Evolutionary conservation across 2,329 filamentous ascomycete species (phyloP), one percentile per base, ranked within the genome.

Genomic region (Colletotrichum sp.): DNA sequence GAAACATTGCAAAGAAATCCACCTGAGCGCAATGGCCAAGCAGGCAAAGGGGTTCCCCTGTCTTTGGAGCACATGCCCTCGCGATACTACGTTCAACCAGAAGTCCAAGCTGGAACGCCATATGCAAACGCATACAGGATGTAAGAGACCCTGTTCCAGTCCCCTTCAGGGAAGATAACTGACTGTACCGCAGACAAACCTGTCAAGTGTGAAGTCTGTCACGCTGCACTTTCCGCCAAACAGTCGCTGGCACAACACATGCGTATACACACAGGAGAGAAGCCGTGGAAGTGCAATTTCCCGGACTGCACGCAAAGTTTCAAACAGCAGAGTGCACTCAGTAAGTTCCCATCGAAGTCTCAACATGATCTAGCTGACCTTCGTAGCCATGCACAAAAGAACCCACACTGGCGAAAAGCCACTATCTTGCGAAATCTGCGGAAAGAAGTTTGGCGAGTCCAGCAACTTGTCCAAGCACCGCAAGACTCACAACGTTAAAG

Each of bases 171-270:
- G 36, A 48, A 80, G 78, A 82, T 77, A 74, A 77, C 79, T 83
- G 75, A 82, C 69, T 13, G 9, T 13, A n/a, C 24, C 66, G 2
- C 67, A 93, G 92, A 88, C 80, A 93, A 93, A 82, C 90, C 91
- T 8, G 91, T 90, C 72, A 84, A 86, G 60, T 93, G 92, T 77
- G 80, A 85, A 3, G 85, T 87, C 24, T 94, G 93, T 79, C 85
- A 87, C 12, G 85, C 90, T 73, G 85, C 86, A 5, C 92, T 94
- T 79, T 94, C 93, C 1, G 92, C 92, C 3, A 91, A 92, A 78
- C 93, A 94, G 81, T 91, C 93, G 1, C 87, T 94, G 8, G 90
- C 91, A 57, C 93, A 94, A 80, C 93, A 95, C 79, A 87, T 91
- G 80, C 89, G 92, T 21, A 93, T 90, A 3, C 93, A 95, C 79